Conservation (phyloP, 352 stramenopile genomes). For the Phytopythium helicoides region DNA sequence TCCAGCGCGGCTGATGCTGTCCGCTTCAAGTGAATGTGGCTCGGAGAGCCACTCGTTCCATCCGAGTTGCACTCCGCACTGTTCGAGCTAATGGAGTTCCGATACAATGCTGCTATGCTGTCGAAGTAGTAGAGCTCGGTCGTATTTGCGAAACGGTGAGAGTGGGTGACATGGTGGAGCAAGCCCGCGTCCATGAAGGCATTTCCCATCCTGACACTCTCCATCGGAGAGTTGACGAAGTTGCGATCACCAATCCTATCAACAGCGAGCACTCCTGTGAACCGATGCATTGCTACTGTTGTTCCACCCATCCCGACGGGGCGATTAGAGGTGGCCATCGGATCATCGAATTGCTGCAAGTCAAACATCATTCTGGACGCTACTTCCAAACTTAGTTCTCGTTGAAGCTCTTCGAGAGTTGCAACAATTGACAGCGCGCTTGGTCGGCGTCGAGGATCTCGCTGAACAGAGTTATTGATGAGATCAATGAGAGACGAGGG, state of each 20-base stretch:
- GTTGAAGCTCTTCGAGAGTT: slow-evolving; percentile 39
- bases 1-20: too few species aligned
- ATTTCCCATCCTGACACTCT: slow-evolving; percentile 41
- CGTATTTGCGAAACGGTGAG: slow-evolving; percentile 23
- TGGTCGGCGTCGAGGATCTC: slow-evolving; percentile 27
- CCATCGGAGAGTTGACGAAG: slow-evolving; percentile 19
- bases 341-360: background rate
- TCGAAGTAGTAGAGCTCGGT: slow-evolving; percentile 37
- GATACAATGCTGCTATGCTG: slow-evolving; percentile 3
- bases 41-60: too few species aligned
- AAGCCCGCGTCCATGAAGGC: slow-evolving; percentile 47
- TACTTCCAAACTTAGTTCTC: slow-evolving; percentile 16
- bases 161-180: slow-evolving; percentile 45
- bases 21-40: too few species aligned
- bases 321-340: background rate
- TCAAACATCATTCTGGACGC: slow-evolving; percentile 3
- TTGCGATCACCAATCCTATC: slow-evolving; percentile 24
- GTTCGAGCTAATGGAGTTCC: background rate
- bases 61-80: too few species aligned
- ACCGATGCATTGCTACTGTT: slow-evolving; percentile 10
- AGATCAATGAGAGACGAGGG: slow-evolving; percentile 44
- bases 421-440: slow-evolving; percentile 35
- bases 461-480: slow-evolving; percentile 38
- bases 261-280: slow-evolving; percentile 26
- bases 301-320: background rate